Evolutionary conservation across 495 filamentous ascomycete genomes (phyloP).

Genomic region (Aspergillus bridgeri): DNA sequence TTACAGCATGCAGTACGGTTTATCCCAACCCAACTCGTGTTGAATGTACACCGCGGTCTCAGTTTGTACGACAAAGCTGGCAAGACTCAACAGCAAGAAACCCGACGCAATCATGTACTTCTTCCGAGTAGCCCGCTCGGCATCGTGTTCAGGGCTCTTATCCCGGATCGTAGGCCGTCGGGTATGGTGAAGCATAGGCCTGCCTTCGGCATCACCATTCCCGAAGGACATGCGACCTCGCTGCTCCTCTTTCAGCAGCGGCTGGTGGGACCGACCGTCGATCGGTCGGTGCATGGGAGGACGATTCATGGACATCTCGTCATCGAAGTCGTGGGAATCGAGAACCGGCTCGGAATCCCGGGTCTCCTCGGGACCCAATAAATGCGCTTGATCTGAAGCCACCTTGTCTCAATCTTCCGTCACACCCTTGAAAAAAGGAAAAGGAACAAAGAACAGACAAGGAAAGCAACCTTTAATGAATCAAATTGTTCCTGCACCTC

Average conservation of each 20-base stretch:
- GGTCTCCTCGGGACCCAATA: conserved; percentile 10
- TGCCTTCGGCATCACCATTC: conserved; percentile 36
- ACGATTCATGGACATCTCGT: conserved; percentile 44
- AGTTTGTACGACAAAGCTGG: conserved; percentile 85
- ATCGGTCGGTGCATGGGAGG: conserved; percentile 47
- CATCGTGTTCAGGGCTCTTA: conserved; percentile 54
- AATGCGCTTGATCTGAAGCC: conserved; percentile 18
- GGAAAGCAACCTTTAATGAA: conserved; percentile 2
- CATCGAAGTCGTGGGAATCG: conserved; percentile 35
- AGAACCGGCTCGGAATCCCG: conserved; percentile 21
- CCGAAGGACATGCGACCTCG: conserved; percentile 42
- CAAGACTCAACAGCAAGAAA: conserved; percentile 74
- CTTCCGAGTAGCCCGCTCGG: conserved; percentile 60
- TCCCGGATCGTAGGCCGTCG: conserved; percentile 59
- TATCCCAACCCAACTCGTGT: conserved; percentile 83
- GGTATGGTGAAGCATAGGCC: conserved; percentile 42
- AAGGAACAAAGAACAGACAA: conserved; percentile 3
- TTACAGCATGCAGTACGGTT: conserved; percentile 97
- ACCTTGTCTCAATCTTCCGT: conserved; percentile 15
- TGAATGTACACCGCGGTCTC: conserved; percentile 94
- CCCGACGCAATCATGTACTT: conserved; percentile 84
- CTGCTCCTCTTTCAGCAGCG: conserved; percentile 55
- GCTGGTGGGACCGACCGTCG: conserved; percentile 51
- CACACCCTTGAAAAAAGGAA: neutral
- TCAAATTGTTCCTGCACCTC: neutral